Evolutionary conservation across 2,329 filamentous ascomycete genomes (phyloP).

Genomic region (Monosporascus ibericus): DNA sequence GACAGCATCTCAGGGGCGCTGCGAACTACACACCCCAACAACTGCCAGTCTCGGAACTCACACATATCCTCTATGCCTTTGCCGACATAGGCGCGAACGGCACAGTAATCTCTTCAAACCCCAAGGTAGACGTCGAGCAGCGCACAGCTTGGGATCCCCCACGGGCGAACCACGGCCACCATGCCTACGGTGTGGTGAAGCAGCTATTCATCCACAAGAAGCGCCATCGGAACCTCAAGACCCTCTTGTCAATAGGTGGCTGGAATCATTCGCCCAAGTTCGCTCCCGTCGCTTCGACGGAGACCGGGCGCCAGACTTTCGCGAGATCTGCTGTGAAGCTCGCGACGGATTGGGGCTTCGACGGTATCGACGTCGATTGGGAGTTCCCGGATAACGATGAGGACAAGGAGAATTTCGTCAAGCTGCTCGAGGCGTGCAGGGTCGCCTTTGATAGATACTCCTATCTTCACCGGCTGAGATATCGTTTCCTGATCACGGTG

Average conservation of each 20-base stretch:
- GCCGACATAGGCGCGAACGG: slow-evolving; percentile 40
- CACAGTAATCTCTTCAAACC: slow-evolving; percentile 51
- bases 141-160: slow-evolving; percentile 62
- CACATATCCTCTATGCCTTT: slow-evolving; percentile 64
- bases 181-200: slow-evolving; percentile 72
- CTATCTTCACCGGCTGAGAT: slow-evolving; percentile 21
- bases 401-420: slow-evolving; percentile 36
- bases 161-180: slow-evolving; percentile 42
- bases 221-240: slow-evolving; percentile 68
- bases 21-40: slow-evolving; percentile 59
- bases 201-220: slow-evolving; percentile 74
- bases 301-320: slow-evolving; percentile 57
- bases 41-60: slow-evolving; percentile 61
- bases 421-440: slow-evolving; percentile 37
- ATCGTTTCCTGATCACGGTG: slow-evolving; percentile 45
- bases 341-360: slow-evolving; percentile 60
- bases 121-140: slow-evolving; percentile 59
- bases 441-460: slow-evolving; percentile 26
- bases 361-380: slow-evolving; percentile 53
- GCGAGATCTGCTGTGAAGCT: slow-evolving; percentile 62
- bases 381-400: slow-evolving; percentile 39
- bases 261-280: slow-evolving; percentile 73
- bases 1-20: slow-evolving; percentile 28
- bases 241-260: slow-evolving; percentile 73
- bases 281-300: slow-evolving; percentile 55